phyloP scores from a whole-genome alignment of 2,329 filamentous ascomycete species.

The Cladosporium sp. region DNA sequence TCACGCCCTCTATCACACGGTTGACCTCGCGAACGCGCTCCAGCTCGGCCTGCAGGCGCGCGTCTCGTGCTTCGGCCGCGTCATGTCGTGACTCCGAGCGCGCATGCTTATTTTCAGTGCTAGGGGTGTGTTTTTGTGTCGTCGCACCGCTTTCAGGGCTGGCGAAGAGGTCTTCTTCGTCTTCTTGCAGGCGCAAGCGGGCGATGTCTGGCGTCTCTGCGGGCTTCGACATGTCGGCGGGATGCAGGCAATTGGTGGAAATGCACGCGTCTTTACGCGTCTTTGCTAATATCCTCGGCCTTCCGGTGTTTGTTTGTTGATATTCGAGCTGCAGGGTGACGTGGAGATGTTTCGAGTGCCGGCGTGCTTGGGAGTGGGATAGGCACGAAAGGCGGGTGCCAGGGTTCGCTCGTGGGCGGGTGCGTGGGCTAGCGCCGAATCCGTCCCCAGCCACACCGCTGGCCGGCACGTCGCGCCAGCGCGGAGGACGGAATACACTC shows the following conservation, averaged over 20 bases:
- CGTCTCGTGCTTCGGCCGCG: constrained; percentile 62
- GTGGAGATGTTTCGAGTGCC: constrained; percentile 13
- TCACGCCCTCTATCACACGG: constrained; percentile 72
- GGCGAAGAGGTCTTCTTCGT: constrained; percentile 53
- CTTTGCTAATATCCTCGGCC: constrained; percentile 12
- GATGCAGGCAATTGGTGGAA: background rate
- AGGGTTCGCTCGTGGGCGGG: too few relatives aligned
- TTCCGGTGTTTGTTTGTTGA: constrained; percentile 16
- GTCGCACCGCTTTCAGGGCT: constrained; percentile 43
- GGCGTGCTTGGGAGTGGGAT: constrained; percentile 1
- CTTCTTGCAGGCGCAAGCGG: constrained; percentile 43
- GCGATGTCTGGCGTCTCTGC: constrained; percentile 24
- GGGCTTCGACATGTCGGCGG: constrained; percentile 23
- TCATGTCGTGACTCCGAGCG: constrained; percentile 40
- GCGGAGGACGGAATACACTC: background rate
- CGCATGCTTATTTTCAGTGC: constrained; percentile 29
- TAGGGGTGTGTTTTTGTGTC: constrained; percentile 24
- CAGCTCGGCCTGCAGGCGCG: constrained; percentile 69
- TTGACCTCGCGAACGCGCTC: constrained; percentile 82
- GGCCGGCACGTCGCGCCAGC: too few relatives aligned
- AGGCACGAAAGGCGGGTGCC: background rate
- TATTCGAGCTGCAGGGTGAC: constrained; percentile 15
- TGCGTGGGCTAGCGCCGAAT: too few relatives aligned
- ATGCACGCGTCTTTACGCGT: constrained; percentile 16
- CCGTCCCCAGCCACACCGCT: background rate